A percentile compares a stretch with the other conserved stretches of the same genome.
These are phyloP conservation scores for Penicillium griseofulvum DNA, from an alignment of 2,329 filamentous ascomycete genomes.

Conservation along the genomic window DNA sequence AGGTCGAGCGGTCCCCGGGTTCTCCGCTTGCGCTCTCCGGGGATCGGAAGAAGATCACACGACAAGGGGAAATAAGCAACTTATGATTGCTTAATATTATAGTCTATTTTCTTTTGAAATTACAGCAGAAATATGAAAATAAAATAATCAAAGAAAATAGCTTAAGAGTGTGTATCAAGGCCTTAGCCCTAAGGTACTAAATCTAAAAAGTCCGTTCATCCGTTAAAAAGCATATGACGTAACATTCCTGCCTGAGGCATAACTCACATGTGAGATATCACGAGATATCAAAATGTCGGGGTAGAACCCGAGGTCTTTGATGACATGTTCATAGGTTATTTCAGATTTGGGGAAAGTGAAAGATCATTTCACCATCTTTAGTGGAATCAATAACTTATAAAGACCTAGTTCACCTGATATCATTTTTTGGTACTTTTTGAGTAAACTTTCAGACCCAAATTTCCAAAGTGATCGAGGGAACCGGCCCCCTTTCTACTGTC, in stretches of 20 bases:
- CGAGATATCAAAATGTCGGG: neutral
- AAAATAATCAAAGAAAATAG: too few relatives aligned
- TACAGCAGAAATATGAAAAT: too few relatives aligned
- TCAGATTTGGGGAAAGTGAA: too few relatives aligned
- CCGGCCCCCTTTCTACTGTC: too few relatives aligned
- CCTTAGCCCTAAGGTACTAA: neutral
- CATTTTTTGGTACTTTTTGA: too few relatives aligned
- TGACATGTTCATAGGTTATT: too few relatives aligned
- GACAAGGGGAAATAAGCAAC: neutral
- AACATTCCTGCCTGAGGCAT: neutral
- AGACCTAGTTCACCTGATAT: too few relatives aligned
- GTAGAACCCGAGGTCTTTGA: neutral
- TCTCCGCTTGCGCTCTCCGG: slow-evolving; percentile 24
- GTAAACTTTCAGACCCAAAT: too few relatives aligned
- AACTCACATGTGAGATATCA: neutral
- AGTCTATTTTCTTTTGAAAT: neutral
- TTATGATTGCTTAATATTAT: neutral
- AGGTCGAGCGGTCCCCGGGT: slow-evolving; percentile 22
- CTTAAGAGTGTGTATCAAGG: too few relatives aligned
- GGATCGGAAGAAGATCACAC: slow-evolving; percentile 19
- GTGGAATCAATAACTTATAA: too few relatives aligned
- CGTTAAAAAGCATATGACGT: neutral
- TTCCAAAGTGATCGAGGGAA: too few relatives aligned
- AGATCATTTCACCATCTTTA: too few relatives aligned
- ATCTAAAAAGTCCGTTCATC: neutral